Base-by-base conservation (phyloP, 768 basidiomycete genomes). In the Boletus vinaceobasis region DNA sequence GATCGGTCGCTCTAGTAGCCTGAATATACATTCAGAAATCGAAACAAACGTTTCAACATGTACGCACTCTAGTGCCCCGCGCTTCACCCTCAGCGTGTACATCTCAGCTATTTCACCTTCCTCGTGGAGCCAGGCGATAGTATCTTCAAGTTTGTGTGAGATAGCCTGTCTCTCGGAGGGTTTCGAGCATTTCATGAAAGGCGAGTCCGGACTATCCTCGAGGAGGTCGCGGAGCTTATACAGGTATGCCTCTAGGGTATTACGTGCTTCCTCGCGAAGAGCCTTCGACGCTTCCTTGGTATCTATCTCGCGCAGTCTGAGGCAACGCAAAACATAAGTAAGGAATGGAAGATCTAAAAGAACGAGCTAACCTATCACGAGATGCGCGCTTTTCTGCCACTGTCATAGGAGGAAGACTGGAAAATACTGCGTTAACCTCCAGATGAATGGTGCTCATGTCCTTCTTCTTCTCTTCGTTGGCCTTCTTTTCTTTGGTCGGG, bases 241-340 rank as follows among this genome's bases (percentile, higher is more conserved):
- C n/a, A 98, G 72, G 67, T 97, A 97, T 32, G 87, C 84, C 71
- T 99, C 97, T 48, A 99, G 83, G 26, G 81, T 78, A 72, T 99
- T 99, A 31, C 88, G 80, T 3, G 93, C 92, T 69, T 98, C 97
- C 64, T 95, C 95, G 32, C 85, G 85, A 50, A 84, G 83, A 32
- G 77, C 78, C 69, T 91, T 93, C 17, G 85, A 80, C 2, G 78
- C 74, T 73, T 98, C 95, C 51, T 87, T 85, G 7, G 75, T 69
- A 60, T 96, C 90, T 55, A 96, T 77, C 10, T 85, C 83, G 13
- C 87, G 82, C 11, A 99, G 77, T 67, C 95, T 97, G 57, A 35
- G 23, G 21, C 26, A 38, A 45, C 11, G 27, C 60, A 13, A 45
- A 49, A 56, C 21, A 6, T 57, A 40, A 63, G 52, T 38, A 23